phyloP scores from a whole-genome alignment of 805 yeast species.

The Pichia gijzeniarum region DNA sequence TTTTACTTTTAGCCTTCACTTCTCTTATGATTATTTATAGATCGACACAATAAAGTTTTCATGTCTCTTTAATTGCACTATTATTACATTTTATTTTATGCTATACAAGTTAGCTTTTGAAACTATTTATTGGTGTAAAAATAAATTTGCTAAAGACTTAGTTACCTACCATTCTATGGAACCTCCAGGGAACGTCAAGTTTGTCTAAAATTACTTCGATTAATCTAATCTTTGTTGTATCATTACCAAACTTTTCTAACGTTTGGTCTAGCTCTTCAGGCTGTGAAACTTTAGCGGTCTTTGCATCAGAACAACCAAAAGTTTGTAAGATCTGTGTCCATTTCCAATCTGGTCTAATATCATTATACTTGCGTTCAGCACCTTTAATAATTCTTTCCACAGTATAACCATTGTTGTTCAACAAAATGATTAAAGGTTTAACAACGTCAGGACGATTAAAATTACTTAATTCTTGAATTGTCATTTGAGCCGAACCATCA shows the following conservation, averaged over 20 bases:
- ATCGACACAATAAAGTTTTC: no score
- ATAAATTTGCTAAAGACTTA: no score
- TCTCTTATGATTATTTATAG: no score
- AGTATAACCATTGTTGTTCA: slow-evolving; percentile 86
- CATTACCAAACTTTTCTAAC: slow-evolving; percentile 30
- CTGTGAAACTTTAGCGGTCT: slow-evolving; percentile 31
- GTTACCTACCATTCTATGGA: slow-evolving; percentile 34
- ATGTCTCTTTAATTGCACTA: no score
- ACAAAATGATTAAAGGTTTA: slow-evolving; percentile 62
- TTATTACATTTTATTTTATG: no score
- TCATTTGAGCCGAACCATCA: slow-evolving; percentile 94
- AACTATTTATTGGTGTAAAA: no score
- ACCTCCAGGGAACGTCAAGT: slow-evolving; percentile 61
- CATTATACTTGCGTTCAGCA: slow-evolving; percentile 69
- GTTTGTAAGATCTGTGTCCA: slow-evolving; percentile 65
- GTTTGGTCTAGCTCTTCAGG: slow-evolving; percentile 34
- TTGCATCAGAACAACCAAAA: slow-evolving; percentile 46
- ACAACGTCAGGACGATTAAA: slow-evolving; percentile 44
- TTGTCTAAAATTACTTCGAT: slow-evolving; percentile 54
- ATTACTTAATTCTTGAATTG: slow-evolving; percentile 60
- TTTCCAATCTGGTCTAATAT: slow-evolving; percentile 73
- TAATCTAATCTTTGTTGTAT: slow-evolving; percentile 30
- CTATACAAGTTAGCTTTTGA: not conserved
- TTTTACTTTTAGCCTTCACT: not conserved
- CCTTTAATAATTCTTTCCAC: slow-evolving; percentile 86